Evolutionary conservation across 768 basidiomycete species (phyloP).

Genomic region (Cantharellus anzutake): DNA sequence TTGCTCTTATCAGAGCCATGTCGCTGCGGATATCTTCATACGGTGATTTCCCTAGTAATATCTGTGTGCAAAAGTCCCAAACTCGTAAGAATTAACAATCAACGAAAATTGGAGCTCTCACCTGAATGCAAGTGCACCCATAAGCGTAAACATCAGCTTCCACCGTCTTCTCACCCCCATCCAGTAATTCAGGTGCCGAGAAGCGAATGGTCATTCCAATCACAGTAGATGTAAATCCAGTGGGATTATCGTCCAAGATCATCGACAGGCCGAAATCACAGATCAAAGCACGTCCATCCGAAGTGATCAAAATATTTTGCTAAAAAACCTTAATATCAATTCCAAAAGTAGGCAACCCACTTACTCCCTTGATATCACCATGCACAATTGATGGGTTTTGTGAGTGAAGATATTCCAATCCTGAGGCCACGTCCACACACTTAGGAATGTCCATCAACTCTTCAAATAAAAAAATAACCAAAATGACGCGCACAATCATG

Average conservation of each 20-base stretch:
- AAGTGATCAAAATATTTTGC: constrained; percentile 1
- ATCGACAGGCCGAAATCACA: constrained; percentile 7
- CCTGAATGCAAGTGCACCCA: background rate
- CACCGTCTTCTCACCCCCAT: background rate
- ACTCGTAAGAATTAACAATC: no score
- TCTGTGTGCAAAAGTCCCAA: no score
- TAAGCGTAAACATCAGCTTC: background rate
- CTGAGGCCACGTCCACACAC: background rate
- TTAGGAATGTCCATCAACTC: background rate
- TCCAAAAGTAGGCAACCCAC: background rate
- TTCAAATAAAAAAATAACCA: background rate
- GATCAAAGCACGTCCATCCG: background rate
- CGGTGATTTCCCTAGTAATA: no score
- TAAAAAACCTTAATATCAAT: background rate
- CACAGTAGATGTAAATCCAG: background rate
- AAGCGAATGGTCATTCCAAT: background rate
- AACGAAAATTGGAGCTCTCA: background rate
- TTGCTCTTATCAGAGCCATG: no score
- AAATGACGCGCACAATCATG: background rate
- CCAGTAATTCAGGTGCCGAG: background rate
- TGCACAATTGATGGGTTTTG: background rate
- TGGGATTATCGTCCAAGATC: constrained; percentile 2
- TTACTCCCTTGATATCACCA: background rate
- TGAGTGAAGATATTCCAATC: background rate
- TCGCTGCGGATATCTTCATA: no score